phyloP scores from a whole-genome alignment of 2,329 filamentous ascomycete genomes.

The Rhynchosporium secalis region DNA sequence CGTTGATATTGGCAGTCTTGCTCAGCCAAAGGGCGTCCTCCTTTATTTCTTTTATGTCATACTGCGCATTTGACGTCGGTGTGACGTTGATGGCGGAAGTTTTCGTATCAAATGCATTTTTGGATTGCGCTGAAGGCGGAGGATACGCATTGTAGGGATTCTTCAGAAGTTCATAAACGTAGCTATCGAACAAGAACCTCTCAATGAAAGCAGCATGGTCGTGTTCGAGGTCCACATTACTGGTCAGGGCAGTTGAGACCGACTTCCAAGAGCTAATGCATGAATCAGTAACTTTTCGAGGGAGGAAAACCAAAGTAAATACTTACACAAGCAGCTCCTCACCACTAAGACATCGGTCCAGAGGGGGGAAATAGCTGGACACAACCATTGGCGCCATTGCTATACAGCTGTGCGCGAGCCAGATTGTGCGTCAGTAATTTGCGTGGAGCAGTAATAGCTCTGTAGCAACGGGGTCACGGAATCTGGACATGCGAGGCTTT shows the following conservation, averaged over 20 bases:
- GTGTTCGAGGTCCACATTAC: conserved; percentile 55
- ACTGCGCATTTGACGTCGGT: conserved; percentile 63
- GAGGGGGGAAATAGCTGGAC: conserved; percentile 75
- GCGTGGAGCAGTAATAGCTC: conserved; percentile 34
- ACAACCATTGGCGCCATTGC: conserved; percentile 71
- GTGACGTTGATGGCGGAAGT: conserved; percentile 85
- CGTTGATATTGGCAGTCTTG: conserved; percentile 72
- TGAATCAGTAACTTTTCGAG: conserved; percentile 18
- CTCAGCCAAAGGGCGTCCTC: conserved; percentile 85
- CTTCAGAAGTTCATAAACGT: conserved; percentile 67
- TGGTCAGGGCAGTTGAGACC: conserved; percentile 58
- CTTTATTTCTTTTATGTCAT: conserved; percentile 78
- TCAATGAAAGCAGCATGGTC: conserved; percentile 55
- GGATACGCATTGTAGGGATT: conserved; percentile 69
- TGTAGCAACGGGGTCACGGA: conserved; percentile 2
- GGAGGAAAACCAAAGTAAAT: conserved; percentile 1
- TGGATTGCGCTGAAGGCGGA: conserved; percentile 60
- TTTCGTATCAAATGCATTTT: conserved; percentile 75
- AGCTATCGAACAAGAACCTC: conserved; percentile 69
- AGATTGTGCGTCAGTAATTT: conserved; percentile 30
- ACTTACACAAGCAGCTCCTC: conserved; percentile 77
- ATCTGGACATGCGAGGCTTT: conserved; percentile 3
- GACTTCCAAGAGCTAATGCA: conserved; percentile 59
- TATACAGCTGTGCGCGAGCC: conserved; percentile 48
- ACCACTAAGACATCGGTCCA: conserved; percentile 82